Conservation (phyloP, 352 stramenopile species). For the Pythium coloratum region DNA sequence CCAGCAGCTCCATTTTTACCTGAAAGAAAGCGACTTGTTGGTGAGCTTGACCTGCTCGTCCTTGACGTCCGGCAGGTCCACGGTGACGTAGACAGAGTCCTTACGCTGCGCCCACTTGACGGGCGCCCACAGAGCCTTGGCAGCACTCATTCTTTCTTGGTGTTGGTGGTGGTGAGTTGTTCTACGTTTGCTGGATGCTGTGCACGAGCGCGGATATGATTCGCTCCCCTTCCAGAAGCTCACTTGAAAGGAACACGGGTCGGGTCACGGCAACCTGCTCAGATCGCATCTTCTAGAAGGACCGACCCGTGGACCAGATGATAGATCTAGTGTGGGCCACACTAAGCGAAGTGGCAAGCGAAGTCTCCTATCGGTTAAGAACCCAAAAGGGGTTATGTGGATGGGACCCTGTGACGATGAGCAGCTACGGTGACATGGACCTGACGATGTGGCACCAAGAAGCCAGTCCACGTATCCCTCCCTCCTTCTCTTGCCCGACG, state of each 20-base stretch:
- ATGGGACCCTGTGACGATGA: background rate
- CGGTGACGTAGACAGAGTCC: constrained; percentile 96
- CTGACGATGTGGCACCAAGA: constrained; percentile 1
- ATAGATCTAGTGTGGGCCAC: background rate
- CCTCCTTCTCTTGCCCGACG: background rate
- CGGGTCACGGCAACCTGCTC: background rate
- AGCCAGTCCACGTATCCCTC: background rate
- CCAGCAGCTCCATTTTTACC: constrained; percentile 31
- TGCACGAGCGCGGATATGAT: constrained; percentile 20
- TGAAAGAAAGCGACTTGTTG: constrained; percentile 89
- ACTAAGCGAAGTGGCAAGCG: background rate
- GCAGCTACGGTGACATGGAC: background rate
- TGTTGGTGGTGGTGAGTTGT: background rate
- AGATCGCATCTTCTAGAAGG: constrained; percentile 6
- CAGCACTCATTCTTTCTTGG: constrained; percentile 9
- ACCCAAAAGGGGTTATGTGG: background rate
- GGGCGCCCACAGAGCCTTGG: constrained; percentile 78
- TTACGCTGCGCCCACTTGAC: constrained; percentile 97
- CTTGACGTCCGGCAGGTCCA: constrained; percentile 94
- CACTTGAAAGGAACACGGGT: constrained; percentile 8
- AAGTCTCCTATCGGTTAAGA: background rate
- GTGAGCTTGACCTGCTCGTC: constrained; percentile 91
- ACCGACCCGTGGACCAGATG: background rate
- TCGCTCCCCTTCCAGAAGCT: constrained; percentile 33
- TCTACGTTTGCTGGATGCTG: background rate